phyloP scores from a whole-genome alignment of 805 yeast species.

The Pichia eremophila region DNA sequence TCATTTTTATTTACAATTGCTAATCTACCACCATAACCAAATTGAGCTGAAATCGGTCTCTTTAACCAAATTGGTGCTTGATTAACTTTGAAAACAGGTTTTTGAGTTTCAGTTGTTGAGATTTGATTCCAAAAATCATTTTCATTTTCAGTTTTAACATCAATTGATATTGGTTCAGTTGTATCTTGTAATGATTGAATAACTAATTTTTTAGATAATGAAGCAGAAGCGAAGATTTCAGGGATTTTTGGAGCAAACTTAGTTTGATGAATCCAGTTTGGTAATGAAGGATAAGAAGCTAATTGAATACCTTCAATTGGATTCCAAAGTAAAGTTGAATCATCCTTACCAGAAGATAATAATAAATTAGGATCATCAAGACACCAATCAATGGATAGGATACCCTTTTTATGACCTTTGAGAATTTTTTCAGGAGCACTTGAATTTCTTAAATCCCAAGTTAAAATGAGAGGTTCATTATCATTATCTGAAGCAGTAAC shows the following conservation, averaged over 20 bases:
- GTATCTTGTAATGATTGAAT: constrained; percentile 88
- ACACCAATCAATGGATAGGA: constrained; percentile 92
- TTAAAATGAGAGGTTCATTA: constrained; percentile 63
- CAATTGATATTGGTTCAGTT: constrained; percentile 41
- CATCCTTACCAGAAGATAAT: constrained; percentile 89
- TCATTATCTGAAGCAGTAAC: constrained; percentile 85
- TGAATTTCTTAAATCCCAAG: constrained; percentile 94
- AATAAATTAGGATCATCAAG: constrained; percentile 66
- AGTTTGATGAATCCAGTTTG: constrained; percentile 90
- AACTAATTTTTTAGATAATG: constrained; percentile 74
- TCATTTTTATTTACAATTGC: constrained; percentile 35
- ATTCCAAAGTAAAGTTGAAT: constrained; percentile 83
- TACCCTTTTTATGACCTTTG: constrained; percentile 79
- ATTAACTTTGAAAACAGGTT: constrained; percentile 57
- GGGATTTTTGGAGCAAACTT: constrained; percentile 84
- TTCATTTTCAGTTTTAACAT: constrained; percentile 38
- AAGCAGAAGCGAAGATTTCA: constrained; percentile 79
- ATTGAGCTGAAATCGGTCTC: constrained; percentile 62
- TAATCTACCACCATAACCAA: constrained; percentile 92
- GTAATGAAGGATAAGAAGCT: constrained; percentile 84
- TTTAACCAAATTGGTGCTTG: constrained; percentile 91
- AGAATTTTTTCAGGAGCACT: constrained; percentile 77
- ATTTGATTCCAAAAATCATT: constrained; percentile 82
- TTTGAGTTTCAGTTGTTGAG: constrained; percentile 57
- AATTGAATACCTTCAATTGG: constrained; percentile 63